phyloP scores from a whole-genome alignment of 257 asterid genomes.

The Scutellaria galericulata region DNA sequence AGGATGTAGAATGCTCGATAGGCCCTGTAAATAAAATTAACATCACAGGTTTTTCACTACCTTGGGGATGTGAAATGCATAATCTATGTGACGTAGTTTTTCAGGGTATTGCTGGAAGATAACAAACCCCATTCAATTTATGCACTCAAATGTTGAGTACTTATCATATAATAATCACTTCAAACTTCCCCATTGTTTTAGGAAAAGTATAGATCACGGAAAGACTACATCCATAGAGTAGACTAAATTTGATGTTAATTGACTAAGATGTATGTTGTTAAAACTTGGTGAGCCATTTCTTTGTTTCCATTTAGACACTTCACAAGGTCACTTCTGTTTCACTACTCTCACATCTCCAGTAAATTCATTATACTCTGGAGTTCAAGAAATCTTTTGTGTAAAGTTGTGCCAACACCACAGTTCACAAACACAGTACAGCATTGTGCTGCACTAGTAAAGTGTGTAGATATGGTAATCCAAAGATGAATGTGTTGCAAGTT shows the following conservation, averaged over 20 bases:
- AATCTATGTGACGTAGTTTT: background rate
- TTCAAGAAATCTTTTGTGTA: background rate
- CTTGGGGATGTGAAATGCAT: constrained; percentile 7
- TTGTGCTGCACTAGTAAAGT: background rate
- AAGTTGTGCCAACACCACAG: background rate
- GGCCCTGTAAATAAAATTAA: constrained; percentile 55
- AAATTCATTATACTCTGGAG: background rate
- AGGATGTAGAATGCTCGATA: constrained; percentile 88
- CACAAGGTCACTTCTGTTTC: background rate
- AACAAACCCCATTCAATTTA: background rate
- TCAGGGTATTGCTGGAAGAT: constrained; percentile 2
- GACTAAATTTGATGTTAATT: background rate
- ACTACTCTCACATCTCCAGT: background rate
- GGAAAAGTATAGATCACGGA: constrained; percentile 8
- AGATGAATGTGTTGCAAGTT: background rate
- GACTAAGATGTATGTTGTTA: background rate
- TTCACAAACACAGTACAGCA: constrained; percentile 10
- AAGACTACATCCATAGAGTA: constrained; percentile 1
- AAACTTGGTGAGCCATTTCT: background rate
- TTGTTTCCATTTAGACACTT: constrained; percentile 14
- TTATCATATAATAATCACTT: constrained; percentile 15
- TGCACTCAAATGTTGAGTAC: background rate
- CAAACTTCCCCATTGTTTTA: background rate
- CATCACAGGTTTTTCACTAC: constrained; percentile 9
- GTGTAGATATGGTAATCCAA: constrained; percentile 3